Base-by-base conservation (phyloP, 331 rosid genomes). In the Quercus lobata region DNA sequence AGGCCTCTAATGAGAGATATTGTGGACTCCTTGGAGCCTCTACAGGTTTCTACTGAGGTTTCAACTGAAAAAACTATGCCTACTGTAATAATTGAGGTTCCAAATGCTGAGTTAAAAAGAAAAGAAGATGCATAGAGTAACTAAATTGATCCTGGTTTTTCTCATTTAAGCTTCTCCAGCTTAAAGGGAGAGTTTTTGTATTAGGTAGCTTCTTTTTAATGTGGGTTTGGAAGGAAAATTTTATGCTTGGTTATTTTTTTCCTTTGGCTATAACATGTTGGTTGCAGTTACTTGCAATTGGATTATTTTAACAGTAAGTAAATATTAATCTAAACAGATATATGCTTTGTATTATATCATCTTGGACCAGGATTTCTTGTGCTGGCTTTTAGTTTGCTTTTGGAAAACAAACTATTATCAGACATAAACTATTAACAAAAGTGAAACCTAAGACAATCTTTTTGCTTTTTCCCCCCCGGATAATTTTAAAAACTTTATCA, bases 1-100 rank as follows among this genome's bases (percentile, higher is more conserved):
- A 90, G 99, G 86, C 99, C 99, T 54, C 80, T 96, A 32, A 96
- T 96, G 99, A 66, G 99, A 69, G 98, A 96, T 58, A 90, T 96
- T 11, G 99, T 96, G 6, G 99, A 93, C 76, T 86, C 99, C 18
- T 86, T 96, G 90, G 99, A 96, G 83, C 99, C 99, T 78, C 85
- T 96, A 79, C 97, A 90, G 63, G 80, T 79, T 37, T 58, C 69
- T 61, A 85, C 63, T 58, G 94, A 91, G 78, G 76, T 84, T 30
- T 24, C 93, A 54, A 77, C 85, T 37, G 89, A 71, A 6, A 90
- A 86, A 85, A 82, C 92, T 52, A 27, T 54, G 3, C 56, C 89
- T 52, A 89, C 93, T 68, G 83, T 90, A 74, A 82, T 88, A 61
- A 84, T 66, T 68, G 89, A 89, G 70, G 86, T 82, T 78, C 81